Evolutionary conservation across 208 protist genomes (phyloP).

Genomic region (Trypanosoma cruzi): DNA sequence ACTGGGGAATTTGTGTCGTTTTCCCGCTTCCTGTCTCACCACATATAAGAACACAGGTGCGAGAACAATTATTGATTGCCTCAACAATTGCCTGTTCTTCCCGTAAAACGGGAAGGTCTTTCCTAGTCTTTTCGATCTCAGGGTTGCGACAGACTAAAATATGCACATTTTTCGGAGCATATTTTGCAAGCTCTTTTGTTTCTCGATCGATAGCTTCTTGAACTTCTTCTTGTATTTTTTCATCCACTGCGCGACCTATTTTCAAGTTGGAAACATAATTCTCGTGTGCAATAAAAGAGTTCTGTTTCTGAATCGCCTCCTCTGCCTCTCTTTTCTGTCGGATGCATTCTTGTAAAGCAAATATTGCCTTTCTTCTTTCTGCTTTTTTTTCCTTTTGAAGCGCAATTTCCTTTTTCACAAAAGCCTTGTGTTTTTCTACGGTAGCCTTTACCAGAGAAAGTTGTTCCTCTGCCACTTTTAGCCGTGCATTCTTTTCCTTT

Average conservation of each 20-base stretch:
- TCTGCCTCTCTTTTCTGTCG: conserved; percentile 58
- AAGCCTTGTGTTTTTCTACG: conserved; percentile 70
- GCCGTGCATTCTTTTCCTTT: conserved; percentile 67
- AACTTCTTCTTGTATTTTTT: conserved; percentile 46
- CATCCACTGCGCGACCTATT: conserved; percentile 22
- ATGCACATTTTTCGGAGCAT: conserved; percentile 59
- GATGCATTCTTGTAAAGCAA: conserved; percentile 49
- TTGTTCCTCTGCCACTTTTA: conserved; percentile 58
- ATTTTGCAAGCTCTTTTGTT: conserved; percentile 39
- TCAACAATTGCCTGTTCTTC: conserved; percentile 93
- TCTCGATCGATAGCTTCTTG: conserved; percentile 44
- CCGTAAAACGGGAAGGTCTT: conserved; percentile 79
- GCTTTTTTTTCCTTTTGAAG: conserved; percentile 61
- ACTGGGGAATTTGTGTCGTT: conserved; percentile 96
- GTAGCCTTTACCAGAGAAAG: conserved; percentile 43
- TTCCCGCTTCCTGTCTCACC: conserved; percentile 99
- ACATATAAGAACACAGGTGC: conserved; percentile 93
- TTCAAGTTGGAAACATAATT: conserved; percentile 35
- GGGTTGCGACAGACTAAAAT: conserved; percentile 58
- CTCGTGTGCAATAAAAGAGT: conserved; percentile 38
- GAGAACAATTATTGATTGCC: conserved; percentile 71
- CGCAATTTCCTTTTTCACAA: conserved; percentile 45
- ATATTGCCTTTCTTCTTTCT: conserved; percentile 58
- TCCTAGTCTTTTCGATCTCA: conserved; percentile 61
- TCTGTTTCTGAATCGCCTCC: conserved; percentile 35